Base-by-base conservation (phyloP, 2,329 filamentous ascomycete genomes). In the Claviceps lovelessii region DNA sequence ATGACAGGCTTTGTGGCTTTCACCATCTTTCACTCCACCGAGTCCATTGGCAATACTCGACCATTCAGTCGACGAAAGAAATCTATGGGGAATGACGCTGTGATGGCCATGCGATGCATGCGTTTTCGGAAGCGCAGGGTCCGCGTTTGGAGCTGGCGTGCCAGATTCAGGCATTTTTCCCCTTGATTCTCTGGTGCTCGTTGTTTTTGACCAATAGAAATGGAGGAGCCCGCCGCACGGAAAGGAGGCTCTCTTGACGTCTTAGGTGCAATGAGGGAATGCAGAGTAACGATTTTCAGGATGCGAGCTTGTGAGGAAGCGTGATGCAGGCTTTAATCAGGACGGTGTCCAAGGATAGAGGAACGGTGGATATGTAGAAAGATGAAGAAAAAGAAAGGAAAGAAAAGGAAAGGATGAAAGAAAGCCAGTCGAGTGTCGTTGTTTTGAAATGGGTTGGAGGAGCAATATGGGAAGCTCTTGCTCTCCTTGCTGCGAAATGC, bases 31-130 rank as follows among this genome's bases (percentile, higher is more conserved):
- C 53, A 77, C 66, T 7, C 72, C 75, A 0, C 76, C 76, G 29
- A 78, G 61, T 1, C 72, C 73, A n/a, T 69, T 69, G 23, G 75
- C 76, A 49, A 78, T 64, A 19, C 72, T 66, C 3, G 67, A 61
- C 75, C 75, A 76, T 58, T 78, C 76, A 4, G 64, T 56, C 5
- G 70, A 63, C 0, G 70, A 64, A 6, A 79, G 66, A 53, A 73
- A 71, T 37, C 74, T 69, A 57, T 73, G 64, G 4, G 56, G 60
- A 49, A 57, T 56, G 9, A 61, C 57, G 4, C 58, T 57, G 45
- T 58, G 58, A 19, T 56, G 54, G 23, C 54, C 57, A 19, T 59
- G 56, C 13, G 57, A 46, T 5, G 55, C 51, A 28, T 55, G 60
- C 11, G 41, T 51, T 4, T 28, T 33, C 46, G 55, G 55, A 17